These are phyloP conservation scores for Aspergillus bridgeri DNA, from an alignment of 495 filamentous ascomycete species.

Conservation along the genomic window DNA sequence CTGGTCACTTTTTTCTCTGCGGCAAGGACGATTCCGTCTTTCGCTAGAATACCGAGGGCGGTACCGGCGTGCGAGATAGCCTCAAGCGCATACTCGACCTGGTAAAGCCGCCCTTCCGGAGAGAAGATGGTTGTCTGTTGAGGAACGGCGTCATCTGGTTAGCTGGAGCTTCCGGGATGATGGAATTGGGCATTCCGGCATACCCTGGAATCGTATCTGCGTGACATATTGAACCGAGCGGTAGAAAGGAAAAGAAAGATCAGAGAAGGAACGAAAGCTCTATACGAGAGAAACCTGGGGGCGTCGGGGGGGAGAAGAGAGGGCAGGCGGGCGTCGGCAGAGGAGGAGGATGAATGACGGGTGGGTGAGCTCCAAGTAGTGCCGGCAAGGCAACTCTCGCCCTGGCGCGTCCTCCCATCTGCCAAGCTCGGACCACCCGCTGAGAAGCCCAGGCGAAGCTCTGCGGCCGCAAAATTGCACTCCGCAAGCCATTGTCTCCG, in stretches of 20 bases:
- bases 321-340: slow-evolving; percentile 21
- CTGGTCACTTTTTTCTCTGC: slow-evolving; percentile 99
- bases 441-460: slow-evolving; percentile 24
- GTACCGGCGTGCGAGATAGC: slow-evolving; percentile 98
- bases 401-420: slow-evolving; percentile 44
- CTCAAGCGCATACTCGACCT: slow-evolving; percentile 98
- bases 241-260: slow-evolving; percentile 11
- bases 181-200: slow-evolving; percentile 26
- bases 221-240: slow-evolving; percentile 67
- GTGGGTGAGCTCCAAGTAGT: slow-evolving; percentile 27
- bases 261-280: slow-evolving; percentile 1
- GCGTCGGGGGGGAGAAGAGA: slow-evolving; percentile 12
- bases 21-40: slow-evolving; percentile 96
- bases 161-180: slow-evolving; percentile 40
- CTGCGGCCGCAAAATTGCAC: slow-evolving; percentile 14
- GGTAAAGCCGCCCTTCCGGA: slow-evolving; percentile 95
- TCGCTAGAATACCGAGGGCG: slow-evolving; percentile 90
- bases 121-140: slow-evolving; percentile 98
- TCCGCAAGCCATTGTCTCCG: neutral
- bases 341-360: slow-evolving; percentile 28
- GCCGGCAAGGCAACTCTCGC: slow-evolving; percentile 43
- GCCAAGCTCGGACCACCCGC: slow-evolving; percentile 49
- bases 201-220: slow-evolving; percentile 97
- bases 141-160: slow-evolving; percentile 40
- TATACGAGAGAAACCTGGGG: slow-evolving; percentile 4